phyloP scores from a whole-genome alignment of 1,139 yeast genomes.

The Torulaspora pretoriensis region DNA sequence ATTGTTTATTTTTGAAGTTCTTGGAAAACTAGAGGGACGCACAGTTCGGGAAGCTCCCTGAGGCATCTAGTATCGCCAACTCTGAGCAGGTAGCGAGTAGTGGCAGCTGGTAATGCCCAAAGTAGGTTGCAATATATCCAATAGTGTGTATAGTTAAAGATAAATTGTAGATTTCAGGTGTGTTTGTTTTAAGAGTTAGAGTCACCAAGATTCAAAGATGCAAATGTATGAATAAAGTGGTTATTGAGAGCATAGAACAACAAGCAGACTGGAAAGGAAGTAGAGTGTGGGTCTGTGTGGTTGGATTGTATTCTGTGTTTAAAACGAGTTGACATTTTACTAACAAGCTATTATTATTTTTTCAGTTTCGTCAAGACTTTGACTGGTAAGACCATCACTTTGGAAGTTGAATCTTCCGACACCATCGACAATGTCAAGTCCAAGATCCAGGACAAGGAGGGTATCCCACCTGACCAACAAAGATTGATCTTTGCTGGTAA shows the following conservation, averaged over 20 bases:
- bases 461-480: conserved; percentile 94
- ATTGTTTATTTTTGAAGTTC: no score
- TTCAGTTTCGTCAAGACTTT: conserved; percentile 82
- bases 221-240: conserved; percentile 31
- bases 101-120: conserved; percentile 1
- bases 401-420: conserved; percentile 92
- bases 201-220: conserved; percentile 35
- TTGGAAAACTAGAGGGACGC: background rate
- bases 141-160: background rate
- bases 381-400: conserved; percentile 88
- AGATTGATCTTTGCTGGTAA: conserved; percentile 91
- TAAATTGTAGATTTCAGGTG: background rate
- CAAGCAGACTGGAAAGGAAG: background rate
- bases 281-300: conserved; percentile 1
- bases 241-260: background rate
- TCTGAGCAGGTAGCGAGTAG: background rate
- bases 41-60: background rate
- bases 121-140: conserved; percentile 1
- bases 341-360: background rate
- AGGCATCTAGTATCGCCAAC: background rate
- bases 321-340: background rate
- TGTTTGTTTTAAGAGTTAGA: conserved; percentile 8
- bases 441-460: conserved; percentile 92
- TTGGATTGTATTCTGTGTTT: background rate
- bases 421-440: conserved; percentile 92